A percentile compares a stretch with the other conserved stretches of the same genome.
Evolutionary conservation across 495 filamentous ascomycete genomes (phyloP).

Genomic region (Lentithecium fluviatile): DNA sequence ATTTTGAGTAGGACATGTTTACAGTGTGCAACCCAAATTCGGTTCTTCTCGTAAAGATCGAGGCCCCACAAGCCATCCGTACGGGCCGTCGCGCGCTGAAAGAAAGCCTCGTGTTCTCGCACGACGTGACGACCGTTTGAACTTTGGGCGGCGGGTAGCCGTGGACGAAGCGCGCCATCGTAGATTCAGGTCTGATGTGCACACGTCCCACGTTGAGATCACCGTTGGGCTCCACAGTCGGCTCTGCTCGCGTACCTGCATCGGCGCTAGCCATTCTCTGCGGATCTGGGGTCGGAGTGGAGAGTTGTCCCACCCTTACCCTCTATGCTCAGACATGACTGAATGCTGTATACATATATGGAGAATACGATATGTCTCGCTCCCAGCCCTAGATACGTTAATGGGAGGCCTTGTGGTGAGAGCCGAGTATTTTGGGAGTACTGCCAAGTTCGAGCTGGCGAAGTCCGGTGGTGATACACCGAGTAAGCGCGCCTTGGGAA

Average conservation of each 20-base stretch:
- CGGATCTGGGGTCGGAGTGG: background rate
- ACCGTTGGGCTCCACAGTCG: constrained; percentile 6
- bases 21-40: too few relatives aligned
- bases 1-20: too few relatives aligned
- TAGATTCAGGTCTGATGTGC: background rate
- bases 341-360: background rate
- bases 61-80: too few relatives aligned
- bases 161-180: background rate
- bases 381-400: too few relatives aligned
- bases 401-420: too few relatives aligned
- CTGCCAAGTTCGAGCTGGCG: too few relatives aligned
- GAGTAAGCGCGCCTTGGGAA: too few relatives aligned
- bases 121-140: background rate
- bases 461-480: too few relatives aligned
- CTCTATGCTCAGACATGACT: background rate
- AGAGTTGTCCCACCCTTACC: background rate
- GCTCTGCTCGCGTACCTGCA: constrained; percentile 6
- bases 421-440: too few relatives aligned
- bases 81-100: too few relatives aligned
- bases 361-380: too few relatives aligned
- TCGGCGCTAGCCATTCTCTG: background rate
- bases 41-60: too few relatives aligned
- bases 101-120: background rate
- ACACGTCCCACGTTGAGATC: background rate
- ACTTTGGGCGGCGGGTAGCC: background rate